Evolutionary conservation across 495 filamentous ascomycete species (phyloP).

Genomic region (Talaromyces nanjingensis): DNA sequence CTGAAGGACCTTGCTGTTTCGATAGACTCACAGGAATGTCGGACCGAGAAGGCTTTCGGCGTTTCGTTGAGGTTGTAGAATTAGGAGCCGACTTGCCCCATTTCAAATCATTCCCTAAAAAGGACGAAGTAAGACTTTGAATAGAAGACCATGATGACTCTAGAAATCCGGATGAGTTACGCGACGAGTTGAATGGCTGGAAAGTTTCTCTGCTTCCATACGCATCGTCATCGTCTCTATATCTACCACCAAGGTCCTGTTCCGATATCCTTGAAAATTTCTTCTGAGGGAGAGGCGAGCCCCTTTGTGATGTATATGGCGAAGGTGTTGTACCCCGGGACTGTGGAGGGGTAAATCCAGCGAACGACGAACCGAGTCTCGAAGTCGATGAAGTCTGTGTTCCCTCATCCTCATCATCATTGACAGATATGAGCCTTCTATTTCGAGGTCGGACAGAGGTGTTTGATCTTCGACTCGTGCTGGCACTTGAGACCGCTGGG

Average conservation of each 20-base stretch:
- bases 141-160: conserved; percentile 49
- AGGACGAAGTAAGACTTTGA: conserved; percentile 46
- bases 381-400: conserved; percentile 22
- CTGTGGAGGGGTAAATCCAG: conserved; percentile 22
- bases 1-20: conserved; percentile 24
- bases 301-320: conserved; percentile 35
- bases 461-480: conserved; percentile 23
- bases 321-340: conserved; percentile 38
- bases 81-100: conserved; percentile 22
- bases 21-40: conserved; percentile 34
- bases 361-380: conserved; percentile 24
- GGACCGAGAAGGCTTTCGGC: conserved; percentile 39
- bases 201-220: background rate
- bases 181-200: conserved; percentile 19
- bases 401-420: conserved; percentile 27
- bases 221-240: background rate
- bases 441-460: conserved; percentile 38
- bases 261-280: conserved; percentile 25
- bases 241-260: background rate
- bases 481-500: conserved; percentile 26
- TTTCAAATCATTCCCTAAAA: conserved; percentile 41
- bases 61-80: conserved; percentile 22
- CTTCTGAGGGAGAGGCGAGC: conserved; percentile 42
- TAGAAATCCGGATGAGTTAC: conserved; percentile 35
- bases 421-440: conserved; percentile 37